These are phyloP conservation scores for Tilletia caries DNA, from an alignment of 1,284 basidiomycete genomes.

Conservation along the genomic window DNA sequence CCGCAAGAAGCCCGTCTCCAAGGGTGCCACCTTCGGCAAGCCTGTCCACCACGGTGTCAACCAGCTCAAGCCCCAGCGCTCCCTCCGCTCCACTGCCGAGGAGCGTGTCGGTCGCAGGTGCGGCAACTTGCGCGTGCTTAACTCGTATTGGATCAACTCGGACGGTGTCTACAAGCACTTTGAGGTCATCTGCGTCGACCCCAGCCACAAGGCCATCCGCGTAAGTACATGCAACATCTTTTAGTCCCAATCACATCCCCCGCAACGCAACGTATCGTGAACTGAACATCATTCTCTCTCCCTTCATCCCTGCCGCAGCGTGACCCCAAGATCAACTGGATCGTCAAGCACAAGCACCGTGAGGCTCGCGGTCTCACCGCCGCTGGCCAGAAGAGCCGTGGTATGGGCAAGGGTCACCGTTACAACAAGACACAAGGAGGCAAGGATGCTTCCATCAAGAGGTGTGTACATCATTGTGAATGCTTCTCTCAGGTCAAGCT, in stretches of 20 bases:
- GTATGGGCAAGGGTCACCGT: constrained; percentile 86
- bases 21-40: constrained; percentile 98
- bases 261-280: not conserved
- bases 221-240: not conserved
- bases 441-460: constrained; percentile 87
- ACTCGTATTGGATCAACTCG: constrained; percentile 99
- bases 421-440: constrained; percentile 80
- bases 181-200: constrained; percentile 97
- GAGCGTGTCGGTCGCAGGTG: constrained; percentile 96
- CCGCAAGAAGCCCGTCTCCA: constrained; percentile 97
- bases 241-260: too few species aligned
- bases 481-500: not conserved
- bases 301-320: constrained; percentile 67
- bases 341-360: constrained; percentile 96
- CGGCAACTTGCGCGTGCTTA: constrained; percentile 82
- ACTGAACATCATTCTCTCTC: constrained; percentile 40
- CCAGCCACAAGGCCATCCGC: constrained; percentile 82
- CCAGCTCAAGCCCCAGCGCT: constrained; percentile 97
- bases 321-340: constrained; percentile 98
- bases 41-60: constrained; percentile 99
- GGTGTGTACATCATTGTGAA: constrained; percentile 73
- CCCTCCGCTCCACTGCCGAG: constrained; percentile 88
- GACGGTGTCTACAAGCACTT: constrained; percentile 99
- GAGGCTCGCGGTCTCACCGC: constrained; percentile 96
- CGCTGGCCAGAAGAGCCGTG: constrained; percentile 74